These are phyloP conservation scores for Neurospora sp. DNA, from an alignment of 495 filamentous ascomycete genomes.

Conservation along the genomic window DNA sequence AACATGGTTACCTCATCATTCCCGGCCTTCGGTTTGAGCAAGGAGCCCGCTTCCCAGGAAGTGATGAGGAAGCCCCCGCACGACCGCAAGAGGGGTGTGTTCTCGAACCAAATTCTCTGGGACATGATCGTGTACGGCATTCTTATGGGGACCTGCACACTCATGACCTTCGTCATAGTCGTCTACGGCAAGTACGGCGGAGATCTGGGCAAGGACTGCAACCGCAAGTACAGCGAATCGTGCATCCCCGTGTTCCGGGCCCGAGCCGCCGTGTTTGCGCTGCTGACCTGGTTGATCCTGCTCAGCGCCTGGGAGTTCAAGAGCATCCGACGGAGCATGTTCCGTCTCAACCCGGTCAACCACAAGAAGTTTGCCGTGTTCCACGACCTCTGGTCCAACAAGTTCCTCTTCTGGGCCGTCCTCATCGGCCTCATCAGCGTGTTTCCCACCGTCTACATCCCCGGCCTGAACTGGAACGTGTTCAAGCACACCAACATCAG, in stretches of 20 bases:
- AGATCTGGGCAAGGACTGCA: slow-evolving; percentile 56
- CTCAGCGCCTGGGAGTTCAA: slow-evolving; percentile 71
- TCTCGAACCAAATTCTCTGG: slow-evolving; percentile 55
- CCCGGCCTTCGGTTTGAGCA: slow-evolving; percentile 64
- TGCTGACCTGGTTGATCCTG: slow-evolving; percentile 63
- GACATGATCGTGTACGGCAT: slow-evolving; percentile 69
- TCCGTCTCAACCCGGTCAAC: slow-evolving; percentile 53
- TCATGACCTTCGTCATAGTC: slow-evolving; percentile 59
- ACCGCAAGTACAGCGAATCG: slow-evolving; percentile 40
- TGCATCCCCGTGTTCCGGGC: slow-evolving; percentile 65
- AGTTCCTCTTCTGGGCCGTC: slow-evolving; percentile 66
- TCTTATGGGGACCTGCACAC: slow-evolving; percentile 56
- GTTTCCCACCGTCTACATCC: slow-evolving; percentile 68
- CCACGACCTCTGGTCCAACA: slow-evolving; percentile 57
- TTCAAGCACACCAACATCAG: slow-evolving; percentile 67
- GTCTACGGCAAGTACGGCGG: slow-evolving; percentile 51
- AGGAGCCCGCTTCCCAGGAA: slow-evolving; percentile 55
- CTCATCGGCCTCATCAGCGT: slow-evolving; percentile 55
- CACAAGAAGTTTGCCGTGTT: slow-evolving; percentile 43
- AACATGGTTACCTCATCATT: slow-evolving; percentile 71
- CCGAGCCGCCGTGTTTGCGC: slow-evolving; percentile 65
- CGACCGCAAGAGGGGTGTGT: slow-evolving; percentile 55
- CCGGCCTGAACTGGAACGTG: slow-evolving; percentile 53
- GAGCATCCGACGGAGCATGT: slow-evolving; percentile 57
- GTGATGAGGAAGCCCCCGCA: slow-evolving; percentile 66